Conservation (phyloP, 768 basidiomycete genomes). For the Boletus reticulatus region DNA sequence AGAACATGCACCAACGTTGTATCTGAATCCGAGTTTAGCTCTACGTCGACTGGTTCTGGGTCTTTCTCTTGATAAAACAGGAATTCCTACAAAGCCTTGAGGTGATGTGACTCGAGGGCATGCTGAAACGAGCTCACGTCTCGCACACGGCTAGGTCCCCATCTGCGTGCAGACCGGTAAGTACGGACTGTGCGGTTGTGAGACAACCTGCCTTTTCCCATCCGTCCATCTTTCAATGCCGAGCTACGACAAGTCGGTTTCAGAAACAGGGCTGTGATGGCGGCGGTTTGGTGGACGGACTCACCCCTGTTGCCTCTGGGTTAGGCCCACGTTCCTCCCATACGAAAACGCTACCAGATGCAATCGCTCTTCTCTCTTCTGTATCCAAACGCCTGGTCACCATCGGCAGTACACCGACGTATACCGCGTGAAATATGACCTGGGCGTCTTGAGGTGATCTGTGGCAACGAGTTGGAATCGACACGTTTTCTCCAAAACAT, state of each 20-base stretch:
- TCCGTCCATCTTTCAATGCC: constrained; percentile 85
- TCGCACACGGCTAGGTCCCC: constrained; percentile 78
- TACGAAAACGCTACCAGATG: constrained; percentile 74
- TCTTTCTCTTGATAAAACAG: constrained; percentile 73
- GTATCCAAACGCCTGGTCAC: constrained; percentile 71
- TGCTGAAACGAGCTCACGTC: constrained; percentile 48
- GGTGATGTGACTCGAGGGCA: neutral
- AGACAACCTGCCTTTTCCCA: constrained; percentile 43
- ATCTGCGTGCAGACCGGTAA: constrained; percentile 35
- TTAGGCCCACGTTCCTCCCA: constrained; percentile 80
- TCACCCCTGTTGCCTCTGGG: constrained; percentile 63
- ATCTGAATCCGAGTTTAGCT: constrained; percentile 50
- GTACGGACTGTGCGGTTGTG: neutral
- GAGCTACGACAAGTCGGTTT: constrained; percentile 39
- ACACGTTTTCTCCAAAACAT: neutral
- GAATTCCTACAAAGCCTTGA: constrained; percentile 54
- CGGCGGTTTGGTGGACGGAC: constrained; percentile 20
- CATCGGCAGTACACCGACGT: constrained; percentile 55
- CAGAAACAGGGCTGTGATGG: neutral
- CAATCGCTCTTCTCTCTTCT: constrained; percentile 67
- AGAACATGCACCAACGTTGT: constrained; percentile 38
- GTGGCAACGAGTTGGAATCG: neutral
- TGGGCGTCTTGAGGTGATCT: constrained; percentile 66
- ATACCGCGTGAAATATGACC: constrained; percentile 72
- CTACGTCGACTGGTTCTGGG: constrained; percentile 46